phyloP scores from a whole-genome alignment of 2,329 filamentous ascomycete species.

The Colletotrichum tropicale region DNA sequence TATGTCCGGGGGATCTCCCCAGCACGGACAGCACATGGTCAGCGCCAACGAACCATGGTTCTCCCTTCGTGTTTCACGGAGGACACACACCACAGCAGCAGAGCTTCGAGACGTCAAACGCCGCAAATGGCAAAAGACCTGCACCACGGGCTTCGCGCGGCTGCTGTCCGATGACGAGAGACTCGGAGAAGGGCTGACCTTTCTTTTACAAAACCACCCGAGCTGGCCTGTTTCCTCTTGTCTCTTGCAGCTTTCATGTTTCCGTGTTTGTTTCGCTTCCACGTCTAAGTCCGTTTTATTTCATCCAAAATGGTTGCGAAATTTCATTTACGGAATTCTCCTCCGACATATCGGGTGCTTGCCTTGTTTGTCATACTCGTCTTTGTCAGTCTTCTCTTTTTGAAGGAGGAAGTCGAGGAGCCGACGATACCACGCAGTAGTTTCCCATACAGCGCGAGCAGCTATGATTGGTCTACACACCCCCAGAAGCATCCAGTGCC shows the following conservation, averaged over 20 bases:
- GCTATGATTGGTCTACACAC: constrained; percentile 26
- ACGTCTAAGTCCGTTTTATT: neutral
- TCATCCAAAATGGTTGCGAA: constrained; percentile 13
- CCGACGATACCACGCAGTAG: neutral
- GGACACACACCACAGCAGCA: neutral
- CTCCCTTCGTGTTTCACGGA: constrained; percentile 15
- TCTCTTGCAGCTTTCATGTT: neutral
- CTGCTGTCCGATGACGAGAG: constrained; percentile 1
- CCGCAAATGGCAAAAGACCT: constrained; percentile 8
- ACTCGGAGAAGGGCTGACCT: neutral
- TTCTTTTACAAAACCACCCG: constrained; percentile 1
- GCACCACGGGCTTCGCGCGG: neutral
- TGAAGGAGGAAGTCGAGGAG: neutral
- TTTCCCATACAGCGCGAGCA: constrained; percentile 7
- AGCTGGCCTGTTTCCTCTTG: neutral
- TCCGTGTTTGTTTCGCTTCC: neutral
- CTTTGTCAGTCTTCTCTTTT: neutral
- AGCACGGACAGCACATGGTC: constrained; percentile 11
- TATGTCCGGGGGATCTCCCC: constrained; percentile 6
- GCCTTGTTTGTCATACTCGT: constrained; percentile 11
- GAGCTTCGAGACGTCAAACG: constrained; percentile 14
- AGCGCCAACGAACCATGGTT: constrained; percentile 11
- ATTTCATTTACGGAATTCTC: constrained; percentile 15
- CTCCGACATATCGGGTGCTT: constrained; percentile 15
- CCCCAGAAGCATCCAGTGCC: constrained; percentile 17